Evolutionary conservation across 1,284 basidiomycete genomes (phyloP), one percentile per base, ranked within the genome.

Genomic region (Cystobasidiaceae sp.): DNA sequence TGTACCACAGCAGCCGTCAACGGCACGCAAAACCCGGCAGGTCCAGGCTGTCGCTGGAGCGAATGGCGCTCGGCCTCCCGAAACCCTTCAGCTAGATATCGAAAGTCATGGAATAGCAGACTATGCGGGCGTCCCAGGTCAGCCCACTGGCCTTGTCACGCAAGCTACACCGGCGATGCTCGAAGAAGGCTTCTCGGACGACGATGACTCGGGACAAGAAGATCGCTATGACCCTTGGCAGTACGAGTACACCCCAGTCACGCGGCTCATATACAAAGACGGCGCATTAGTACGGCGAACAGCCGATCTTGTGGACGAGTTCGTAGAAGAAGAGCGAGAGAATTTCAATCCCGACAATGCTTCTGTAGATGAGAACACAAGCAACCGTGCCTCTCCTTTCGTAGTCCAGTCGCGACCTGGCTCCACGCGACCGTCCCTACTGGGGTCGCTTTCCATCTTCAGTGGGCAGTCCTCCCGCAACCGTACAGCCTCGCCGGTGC

Each of bases 181-280:
- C 30, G 44, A 43, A 4, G 32, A 6, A 3, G 50, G 37, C 46
- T 23, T 51, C 44, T 30, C 49, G 25, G 65, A 67, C 11, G 67
- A 65, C 17, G 69, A 69, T 37, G 67, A 66, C n/a, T 46, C 23
- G 6, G 41, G 49, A 34, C 50, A 25, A 7, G 69, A 70, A 37
- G 73, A 75, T 19, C 54, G 66, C 51, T 74, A 71, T 59, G 71
- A 74, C 49, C 43, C 68, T 2, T 75, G 74, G 74, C 67, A 70
- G 59, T 73, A 68, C 62, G 74, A 75, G 67, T 75, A 68, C 41
- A 74, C 74, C 33, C 64, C 70, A 2, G 57, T 72, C 32, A 59
- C 58, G 41, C 30, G 60, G 27, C 57, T 68, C 33, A 41, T n/a
- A n/a, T n/a, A n/a, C n/a, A n/a, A n/a, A n/a, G n/a, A n/a, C n/a